Evolutionary conservation across 2,329 filamentous ascomycete genomes (phyloP), one percentile per base, ranked within the genome.

Genomic region (Neospermospora avenae): DNA sequence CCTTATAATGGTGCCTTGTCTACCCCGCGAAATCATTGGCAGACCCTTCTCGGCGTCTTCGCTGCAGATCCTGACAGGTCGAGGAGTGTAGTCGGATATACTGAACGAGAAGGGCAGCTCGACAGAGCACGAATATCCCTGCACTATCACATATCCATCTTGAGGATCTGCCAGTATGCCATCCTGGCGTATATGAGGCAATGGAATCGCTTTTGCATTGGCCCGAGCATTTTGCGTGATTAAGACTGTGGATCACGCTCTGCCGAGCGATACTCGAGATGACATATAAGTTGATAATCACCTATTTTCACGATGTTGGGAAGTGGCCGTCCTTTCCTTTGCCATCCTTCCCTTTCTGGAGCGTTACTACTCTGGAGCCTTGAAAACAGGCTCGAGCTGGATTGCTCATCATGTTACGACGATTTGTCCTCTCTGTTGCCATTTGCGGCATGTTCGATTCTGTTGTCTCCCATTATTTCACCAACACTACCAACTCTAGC

Each of bases 401-500:
- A 22, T 13, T 22, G 18, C n/a, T 28, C 10, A 31, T 57, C 22
- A 57, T 41, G 39, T 37, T 49, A 44, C 39, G 34, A 25, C 55
- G 25, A 22, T 31, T 61, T 8, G 18, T 39, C 31, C 28, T 54
- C 20, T 57, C 41, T 31, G 25, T 61, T 46, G 42, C 59, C 20
- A 41, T 57, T 37, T 57, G 31, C 28, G 22, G 39, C 28, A 49
- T 61, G 13, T 58, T 61, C n/a, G 35, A 34, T 7, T 35, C 22
- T 1, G 55, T 52, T 16, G 46, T 28, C 13, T 37, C 55, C 5
- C 49, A 54, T 7, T 28, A 20, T n/a, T 60, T 54, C 35, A 34
- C 42, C 2, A 59, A 62, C 35, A 51, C 53, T 20, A 57, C 55
- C 31, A 59, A 51, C 37, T 53, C 55, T n/a, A 57, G 14, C 28